phyloP scores from a whole-genome alignment of 2,329 filamentous ascomycete genomes.

The Coleophoma cylindrospora region DNA sequence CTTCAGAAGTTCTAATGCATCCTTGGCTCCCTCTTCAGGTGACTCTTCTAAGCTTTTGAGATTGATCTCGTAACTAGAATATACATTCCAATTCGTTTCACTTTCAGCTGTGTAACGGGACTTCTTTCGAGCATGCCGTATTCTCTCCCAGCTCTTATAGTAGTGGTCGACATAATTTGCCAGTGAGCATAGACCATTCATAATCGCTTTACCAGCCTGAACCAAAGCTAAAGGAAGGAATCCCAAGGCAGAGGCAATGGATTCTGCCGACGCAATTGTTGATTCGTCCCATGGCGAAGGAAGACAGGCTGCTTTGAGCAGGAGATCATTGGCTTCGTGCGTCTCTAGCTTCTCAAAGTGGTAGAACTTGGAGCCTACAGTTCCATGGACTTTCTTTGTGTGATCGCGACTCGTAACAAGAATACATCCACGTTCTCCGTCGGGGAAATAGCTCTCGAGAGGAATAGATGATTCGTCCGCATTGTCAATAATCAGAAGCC shows the following conservation, averaged over 20 bases:
- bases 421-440: conserved; percentile 23
- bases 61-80: conserved; percentile 23
- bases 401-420: conserved; percentile 32
- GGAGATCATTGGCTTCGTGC: conserved; percentile 20
- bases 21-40: conserved; percentile 12
- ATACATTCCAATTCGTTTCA: conserved; percentile 11
- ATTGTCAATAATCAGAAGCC: conserved; percentile 33
- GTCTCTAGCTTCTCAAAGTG: conserved; percentile 18
- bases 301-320: conserved; percentile 16
- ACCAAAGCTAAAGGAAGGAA: conserved; percentile 23
- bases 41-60: conserved; percentile 12
- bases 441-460: conserved; percentile 23
- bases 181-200: conserved; percentile 4
- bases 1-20: conserved; percentile 28
- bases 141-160: conserved; percentile 2
- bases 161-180: conserved; percentile 6
- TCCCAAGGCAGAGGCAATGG: conserved; percentile 17
- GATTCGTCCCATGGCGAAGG: conserved; percentile 3
- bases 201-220: conserved; percentile 19
- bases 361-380: conserved; percentile 13
- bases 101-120: not conserved
- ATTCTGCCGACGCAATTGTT: conserved; percentile 6
- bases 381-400: conserved; percentile 22
- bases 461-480: conserved; percentile 25
- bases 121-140: conserved; percentile 3